A percentile compares a stretch with the other conserved stretches of the same genome.
These are phyloP conservation scores for Chamaecrista fasciculata DNA, from an alignment of 306 rosid genomes.

Conservation along the genomic window DNA sequence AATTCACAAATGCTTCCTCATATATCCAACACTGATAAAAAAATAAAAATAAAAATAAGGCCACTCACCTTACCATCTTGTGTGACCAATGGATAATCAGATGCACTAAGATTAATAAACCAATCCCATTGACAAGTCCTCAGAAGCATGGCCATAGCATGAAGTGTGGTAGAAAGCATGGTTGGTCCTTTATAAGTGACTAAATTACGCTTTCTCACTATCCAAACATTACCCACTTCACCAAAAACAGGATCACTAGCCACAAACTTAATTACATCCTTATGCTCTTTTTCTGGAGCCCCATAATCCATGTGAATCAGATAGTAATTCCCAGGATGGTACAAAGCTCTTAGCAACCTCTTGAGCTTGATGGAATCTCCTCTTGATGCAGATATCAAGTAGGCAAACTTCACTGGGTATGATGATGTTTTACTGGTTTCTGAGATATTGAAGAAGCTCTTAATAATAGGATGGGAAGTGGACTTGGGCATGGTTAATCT, in stretches of 20 bases:
- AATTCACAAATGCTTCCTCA: neutral
- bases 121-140: conserved; percentile 78
- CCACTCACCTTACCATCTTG: conserved; percentile 99
- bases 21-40: neutral
- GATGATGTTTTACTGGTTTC: conserved; percentile 32
- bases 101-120: conserved; percentile 94
- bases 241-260: conserved; percentile 57
- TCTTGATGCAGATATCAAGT: conserved; percentile 77
- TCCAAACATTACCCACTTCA: conserved; percentile 78
- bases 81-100: conserved; percentile 84
- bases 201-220: conserved; percentile 71
- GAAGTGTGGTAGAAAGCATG: conserved; percentile 92
- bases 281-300: conserved; percentile 62
- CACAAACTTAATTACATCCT: conserved; percentile 49
- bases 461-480: conserved; percentile 33
- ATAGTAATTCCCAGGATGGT: conserved; percentile 86
- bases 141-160: conserved; percentile 72
- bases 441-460: conserved; percentile 33
- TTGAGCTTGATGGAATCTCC: conserved; percentile 64
- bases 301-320: conserved; percentile 76
- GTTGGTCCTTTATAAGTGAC: conserved; percentile 95
- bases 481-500: conserved; percentile 56
- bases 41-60: too few relatives aligned
- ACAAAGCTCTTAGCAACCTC: conserved; percentile 57
- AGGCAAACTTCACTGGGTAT: conserved; percentile 68